Conservation (phyloP, 176 grass and related monocot genomes). For the Calamus simplicifolius region DNA sequence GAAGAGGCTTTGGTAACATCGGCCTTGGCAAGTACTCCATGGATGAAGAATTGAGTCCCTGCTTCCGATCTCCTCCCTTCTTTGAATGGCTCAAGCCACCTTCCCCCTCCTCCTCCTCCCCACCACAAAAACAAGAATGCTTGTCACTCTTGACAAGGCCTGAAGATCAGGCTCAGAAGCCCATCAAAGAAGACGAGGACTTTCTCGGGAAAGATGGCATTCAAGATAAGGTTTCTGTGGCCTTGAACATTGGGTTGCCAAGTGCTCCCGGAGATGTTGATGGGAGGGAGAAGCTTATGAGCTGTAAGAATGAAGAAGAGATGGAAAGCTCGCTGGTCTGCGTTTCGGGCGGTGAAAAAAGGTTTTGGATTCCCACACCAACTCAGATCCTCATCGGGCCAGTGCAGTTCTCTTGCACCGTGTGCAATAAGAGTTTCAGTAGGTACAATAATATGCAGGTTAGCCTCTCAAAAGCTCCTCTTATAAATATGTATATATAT, state of each 20-base stretch:
- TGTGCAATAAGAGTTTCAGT: slow-evolving; percentile 93
- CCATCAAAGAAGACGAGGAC: slow-evolving; percentile 25
- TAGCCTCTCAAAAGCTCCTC: neutral
- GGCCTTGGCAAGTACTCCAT: slow-evolving; percentile 7
- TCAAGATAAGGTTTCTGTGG: slow-evolving; percentile 16
- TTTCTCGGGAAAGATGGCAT: neutral
- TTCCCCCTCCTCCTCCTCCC: neutral
- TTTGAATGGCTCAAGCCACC: neutral
- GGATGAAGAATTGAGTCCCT: slow-evolving; percentile 11
- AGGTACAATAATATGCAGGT: slow-evolving; percentile 98
- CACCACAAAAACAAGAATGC: slow-evolving; percentile 8
- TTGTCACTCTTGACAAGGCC: slow-evolving; percentile 68
- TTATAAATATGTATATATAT: too few species aligned
- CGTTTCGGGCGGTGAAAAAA: slow-evolving; percentile 9
- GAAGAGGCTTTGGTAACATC: neutral
- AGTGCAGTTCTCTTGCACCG: slow-evolving; percentile 73
- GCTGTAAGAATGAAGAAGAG: slow-evolving; percentile 22
- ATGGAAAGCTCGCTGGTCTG: slow-evolving; percentile 6
- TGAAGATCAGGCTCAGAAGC: slow-evolving; percentile 30
- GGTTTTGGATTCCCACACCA: slow-evolving; percentile 75
- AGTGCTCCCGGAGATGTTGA: slow-evolving; percentile 20
- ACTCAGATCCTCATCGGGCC: slow-evolving; percentile 77
- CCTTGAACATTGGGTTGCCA: slow-evolving; percentile 61
- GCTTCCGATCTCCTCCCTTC: neutral
- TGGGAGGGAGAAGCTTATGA: neutral